Percentiles rank a stretch among this genome's conserved stretches.
Evolutionary conservation across 169 alveolate genomes (phyloP).

Genomic region (Plasmodium gallinaceum): DNA sequence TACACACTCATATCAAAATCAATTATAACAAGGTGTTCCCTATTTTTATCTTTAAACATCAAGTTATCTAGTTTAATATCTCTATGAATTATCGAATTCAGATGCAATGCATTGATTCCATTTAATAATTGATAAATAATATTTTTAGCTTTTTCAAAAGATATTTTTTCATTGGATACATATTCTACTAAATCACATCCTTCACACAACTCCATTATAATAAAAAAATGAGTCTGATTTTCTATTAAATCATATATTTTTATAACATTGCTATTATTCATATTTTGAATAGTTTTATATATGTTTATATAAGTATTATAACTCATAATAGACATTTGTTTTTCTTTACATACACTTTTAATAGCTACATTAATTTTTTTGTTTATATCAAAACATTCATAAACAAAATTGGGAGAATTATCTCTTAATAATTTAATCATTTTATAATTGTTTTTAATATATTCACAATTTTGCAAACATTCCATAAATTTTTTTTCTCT

Average conservation of each 20-base stretch:
- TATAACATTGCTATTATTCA: slow-evolving; percentile 44
- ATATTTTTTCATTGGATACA: slow-evolving; percentile 60
- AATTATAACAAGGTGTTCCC: slow-evolving; percentile 44
- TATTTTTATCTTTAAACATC: slow-evolving; percentile 62
- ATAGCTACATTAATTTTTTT: slow-evolving; percentile 40
- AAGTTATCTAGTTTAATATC: slow-evolving; percentile 64
- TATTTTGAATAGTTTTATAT: slow-evolving; percentile 51
- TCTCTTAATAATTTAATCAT: slow-evolving; percentile 47
- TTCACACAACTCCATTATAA: slow-evolving; percentile 70
- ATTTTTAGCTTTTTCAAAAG: slow-evolving; percentile 53
- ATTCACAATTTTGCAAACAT: slow-evolving; percentile 51
- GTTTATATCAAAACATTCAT: slow-evolving; percentile 48
- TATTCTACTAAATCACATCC: slow-evolving; percentile 75
- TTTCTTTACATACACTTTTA: slow-evolving; percentile 59
- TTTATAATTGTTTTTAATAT: slow-evolving; percentile 44
- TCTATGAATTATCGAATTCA: slow-evolving; percentile 53
- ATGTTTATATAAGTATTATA: slow-evolving; percentile 51
- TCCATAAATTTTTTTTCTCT: slow-evolving; percentile 20
- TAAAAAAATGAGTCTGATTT: slow-evolving; percentile 48
- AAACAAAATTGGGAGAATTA: slow-evolving; percentile 47
- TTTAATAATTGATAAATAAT: slow-evolving; percentile 52
- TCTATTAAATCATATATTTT: slow-evolving; percentile 68
- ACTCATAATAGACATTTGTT: slow-evolving; percentile 71
- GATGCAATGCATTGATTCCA: slow-evolving; percentile 65
- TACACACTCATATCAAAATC: slow-evolving; percentile 75